Percentiles rank a stretch among this genome's conserved stretches.
Conservation (phyloP, 139 green algal genomes). For the Chlorella sorokiniana region DNA sequence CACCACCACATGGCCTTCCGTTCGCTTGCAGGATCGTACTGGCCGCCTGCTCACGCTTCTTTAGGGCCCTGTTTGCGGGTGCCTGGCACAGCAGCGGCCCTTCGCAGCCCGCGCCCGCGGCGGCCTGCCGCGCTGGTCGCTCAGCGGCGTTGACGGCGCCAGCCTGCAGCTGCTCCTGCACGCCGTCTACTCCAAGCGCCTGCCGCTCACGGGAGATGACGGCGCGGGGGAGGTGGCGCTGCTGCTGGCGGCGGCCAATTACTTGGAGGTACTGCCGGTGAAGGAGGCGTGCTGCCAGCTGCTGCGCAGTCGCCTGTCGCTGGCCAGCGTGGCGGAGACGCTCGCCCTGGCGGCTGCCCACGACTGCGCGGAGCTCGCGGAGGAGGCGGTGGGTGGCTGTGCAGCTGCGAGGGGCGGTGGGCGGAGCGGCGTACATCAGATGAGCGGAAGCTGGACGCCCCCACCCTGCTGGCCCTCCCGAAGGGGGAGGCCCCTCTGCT, state of each 20-base stretch:
- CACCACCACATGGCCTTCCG: not conserved
- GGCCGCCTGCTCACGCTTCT: conserved; percentile 51
- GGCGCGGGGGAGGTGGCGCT: not conserved
- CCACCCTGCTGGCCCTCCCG: no score
- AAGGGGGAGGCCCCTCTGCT: no score
- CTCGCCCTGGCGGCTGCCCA: conserved; percentile 30
- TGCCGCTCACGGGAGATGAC: conserved; percentile 10
- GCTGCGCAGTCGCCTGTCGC: conserved; percentile 18
- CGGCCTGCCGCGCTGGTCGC: not conserved
- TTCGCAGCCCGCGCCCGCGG: not conserved
- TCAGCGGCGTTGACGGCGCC: conserved; percentile 36
- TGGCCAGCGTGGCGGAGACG: conserved; percentile 24
- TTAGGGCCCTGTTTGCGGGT: conserved; percentile 54
- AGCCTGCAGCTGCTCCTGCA: conserved; percentile 41
- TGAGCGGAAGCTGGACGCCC: no score
- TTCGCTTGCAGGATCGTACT: conserved; percentile 43
- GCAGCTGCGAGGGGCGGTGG: not conserved
- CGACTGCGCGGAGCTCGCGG: conserved; percentile 35
- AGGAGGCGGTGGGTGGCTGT: conserved; percentile 1
- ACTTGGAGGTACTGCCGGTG: conserved; percentile 32
- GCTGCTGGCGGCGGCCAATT: conserved; percentile 31
- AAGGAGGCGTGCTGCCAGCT: conserved; percentile 30
- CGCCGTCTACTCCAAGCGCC: conserved; percentile 46
- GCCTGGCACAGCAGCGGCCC: conserved; percentile 12
- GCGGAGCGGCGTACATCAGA: no score